Evolutionary conservation across 345 rosid genomes (phyloP).

Genomic region (Viola odorata): DNA sequence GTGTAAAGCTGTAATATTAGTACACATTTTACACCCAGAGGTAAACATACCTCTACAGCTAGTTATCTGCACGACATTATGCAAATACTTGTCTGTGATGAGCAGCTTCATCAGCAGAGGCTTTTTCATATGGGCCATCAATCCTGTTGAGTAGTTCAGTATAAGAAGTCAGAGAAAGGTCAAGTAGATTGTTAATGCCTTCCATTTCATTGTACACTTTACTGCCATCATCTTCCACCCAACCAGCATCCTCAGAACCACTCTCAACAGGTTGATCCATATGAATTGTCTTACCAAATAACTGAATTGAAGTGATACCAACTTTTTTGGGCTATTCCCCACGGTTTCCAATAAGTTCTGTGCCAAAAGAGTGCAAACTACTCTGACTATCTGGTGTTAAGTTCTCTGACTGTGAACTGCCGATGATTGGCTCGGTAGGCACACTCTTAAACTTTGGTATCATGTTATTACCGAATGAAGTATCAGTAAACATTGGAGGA

Average conservation of each 20-base stretch:
- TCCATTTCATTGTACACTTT: conserved; percentile 43
- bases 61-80: conserved; percentile 23
- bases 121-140: conserved; percentile 31
- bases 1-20: background rate
- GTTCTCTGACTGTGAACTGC: conserved; percentile 63
- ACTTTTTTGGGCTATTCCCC: conserved; percentile 33
- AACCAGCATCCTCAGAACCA: conserved; percentile 40
- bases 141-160: conserved; percentile 34
- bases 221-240: conserved; percentile 33
- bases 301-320: conserved; percentile 47
- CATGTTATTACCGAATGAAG: conserved; percentile 32
- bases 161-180: conserved; percentile 35
- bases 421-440: conserved; percentile 57
- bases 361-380: conserved; percentile 49
- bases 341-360: conserved; percentile 40
- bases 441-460: conserved; percentile 39
- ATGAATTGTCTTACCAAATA: conserved; percentile 75
- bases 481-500: conserved; percentile 30
- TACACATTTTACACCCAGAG: conserved; percentile 5
- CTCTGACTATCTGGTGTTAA: conserved; percentile 71
- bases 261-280: conserved; percentile 48
- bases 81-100: conserved; percentile 21
- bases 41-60: conserved; percentile 45
- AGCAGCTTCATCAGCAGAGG: conserved; percentile 31
- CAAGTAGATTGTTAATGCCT: conserved; percentile 25